Evolutionary conservation across 2,329 filamentous ascomycete species (phyloP), one percentile per base, ranked within the genome.

Genomic region (Colletotrichum higginsianum): DNA sequence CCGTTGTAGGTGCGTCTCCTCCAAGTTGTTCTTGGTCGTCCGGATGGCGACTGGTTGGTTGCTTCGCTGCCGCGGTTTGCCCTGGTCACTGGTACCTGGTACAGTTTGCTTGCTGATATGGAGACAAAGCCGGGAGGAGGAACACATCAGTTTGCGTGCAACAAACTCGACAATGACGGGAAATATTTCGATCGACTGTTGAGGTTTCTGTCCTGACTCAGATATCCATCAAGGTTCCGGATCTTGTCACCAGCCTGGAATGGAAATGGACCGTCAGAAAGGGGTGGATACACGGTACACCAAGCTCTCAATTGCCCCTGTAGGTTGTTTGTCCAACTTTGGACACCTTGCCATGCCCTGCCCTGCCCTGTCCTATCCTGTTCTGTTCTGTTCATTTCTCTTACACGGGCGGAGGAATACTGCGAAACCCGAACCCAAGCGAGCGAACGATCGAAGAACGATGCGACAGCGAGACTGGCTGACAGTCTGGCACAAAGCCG

Each of bases 171-270:
- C 55, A 21, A 64, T 40, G 47, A 49, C 55, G 26, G 47, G 30
- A 63, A 47, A 68, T 68, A 50, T 68, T 69, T 69, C 46, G 52
- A 64, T 68, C 58, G 49, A 56, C 53, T 55, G 53, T 55, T 69
- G 65, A 64, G 12, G 58, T 47, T 26, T 52, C 47, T 40, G 69
- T 13, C 46, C 58, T 72, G 69, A 72, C 53, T 72, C 65, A 69
- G 65, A 69, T 63, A 47, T 63, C 69, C 58, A 68, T 72, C 69
- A 72, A 68, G 69, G 69, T 72, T 52, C 53, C 58, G 40, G 47
- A 60, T 60, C 52, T 58, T 38, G 65, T 66, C 60, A 68, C 62
- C 57, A 50, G n/a, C 21, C 11, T 50, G 64, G 50, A 55, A 67
- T 61, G 67, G n/a, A 49, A 60, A 61, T 57, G 67, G 23, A 49